Base-by-base conservation (phyloP, 306 rosid genomes). In the Cicer judaicum region DNA sequence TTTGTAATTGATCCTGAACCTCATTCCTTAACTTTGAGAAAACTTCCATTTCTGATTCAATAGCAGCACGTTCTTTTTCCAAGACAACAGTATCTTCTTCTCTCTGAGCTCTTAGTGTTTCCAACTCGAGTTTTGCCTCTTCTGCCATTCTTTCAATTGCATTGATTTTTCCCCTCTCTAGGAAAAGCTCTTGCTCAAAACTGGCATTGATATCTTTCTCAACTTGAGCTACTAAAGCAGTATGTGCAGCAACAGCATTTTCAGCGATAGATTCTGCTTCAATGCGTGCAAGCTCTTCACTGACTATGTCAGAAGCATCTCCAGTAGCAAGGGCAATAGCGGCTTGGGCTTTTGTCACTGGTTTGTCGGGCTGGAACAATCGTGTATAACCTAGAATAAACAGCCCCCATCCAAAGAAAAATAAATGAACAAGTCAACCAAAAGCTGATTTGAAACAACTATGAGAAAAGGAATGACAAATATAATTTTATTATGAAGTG, bases 321-420 rank as follows among this genome's bases (percentile, higher is more conserved):
- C 99, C 96, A 3, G 91, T 90, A 59, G 98, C 93, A 77, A 95
- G 96, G 73, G 98, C 99, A 81, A 95, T 78, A 69, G 99, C 98
- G 59, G 98, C 98, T 86, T 95, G 99, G 78, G 93, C 92, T 79
- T 95, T 95, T 34, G 98, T 95, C 61, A 95, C 99, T 6, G 99
- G 98, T 79, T 95, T 95, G 70, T 84, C 86, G 5, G 98, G 97
- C 85, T 92, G 99, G 84, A 95, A 95, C 46, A 92, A 82, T 80
- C 96, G 83, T 34, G 98, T 95, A 68, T 90, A 92, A 81, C 99
- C 99, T 95, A 64, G 72, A 81, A 78, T 62, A 63, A 62, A 57
- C 78, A 64, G 78, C 52, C 64, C 64, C 50, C 34, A 21, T 43
- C 2, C 73, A 63, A 68, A 65, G 36, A 40, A 46, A n/a, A 6